A percentile compares a stretch with the other conserved stretches of the same genome.
Evolutionary conservation across 331 rosid genomes (phyloP).

Genomic region (Acacia concinna): DNA sequence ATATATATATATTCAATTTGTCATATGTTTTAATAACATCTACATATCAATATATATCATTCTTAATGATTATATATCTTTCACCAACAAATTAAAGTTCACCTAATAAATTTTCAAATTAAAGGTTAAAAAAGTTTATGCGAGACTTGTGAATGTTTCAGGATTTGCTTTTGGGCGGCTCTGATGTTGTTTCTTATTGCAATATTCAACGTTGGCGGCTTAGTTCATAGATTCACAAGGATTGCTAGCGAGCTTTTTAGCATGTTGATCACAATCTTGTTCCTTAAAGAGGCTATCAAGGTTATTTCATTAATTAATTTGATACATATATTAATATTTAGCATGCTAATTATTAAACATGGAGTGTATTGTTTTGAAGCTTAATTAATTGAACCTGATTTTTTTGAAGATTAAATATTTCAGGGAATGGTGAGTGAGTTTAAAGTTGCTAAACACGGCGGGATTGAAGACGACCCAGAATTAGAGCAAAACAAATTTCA

Average conservation of each 20-base stretch:
- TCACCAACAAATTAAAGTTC: not conserved
- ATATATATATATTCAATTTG: too few relatives aligned
- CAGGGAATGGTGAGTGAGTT: conserved; percentile 80
- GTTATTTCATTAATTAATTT: conserved; percentile 34
- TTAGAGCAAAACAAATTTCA: conserved; percentile 48
- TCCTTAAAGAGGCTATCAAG: conserved; percentile 86
- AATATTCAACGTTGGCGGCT: conserved; percentile 64
- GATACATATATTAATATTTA: not conserved
- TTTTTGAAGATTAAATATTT: not conserved
- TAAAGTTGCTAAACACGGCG: conserved; percentile 43
- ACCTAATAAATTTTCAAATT: not conserved
- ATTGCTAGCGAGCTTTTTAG: conserved; percentile 83
- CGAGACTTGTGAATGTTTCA: conserved; percentile 22
- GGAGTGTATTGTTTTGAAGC: not conserved
- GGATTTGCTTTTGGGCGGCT: conserved; percentile 91
- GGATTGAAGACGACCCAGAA: conserved; percentile 39
- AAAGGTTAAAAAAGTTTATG: not conserved
- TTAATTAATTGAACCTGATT: conserved; percentile 6
- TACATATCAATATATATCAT: not conserved
- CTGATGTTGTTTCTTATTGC: conserved; percentile 71
- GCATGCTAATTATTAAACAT: not conserved
- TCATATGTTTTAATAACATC: not conserved
- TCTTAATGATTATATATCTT: not conserved
- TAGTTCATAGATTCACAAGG: conserved; percentile 77
- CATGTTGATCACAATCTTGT: conserved; percentile 72